Percentiles rank a stretch among this genome's conserved stretches.
Evolutionary conservation across 2,329 filamentous ascomycete species (phyloP).

Genomic region (Exophiala alcalophila): DNA sequence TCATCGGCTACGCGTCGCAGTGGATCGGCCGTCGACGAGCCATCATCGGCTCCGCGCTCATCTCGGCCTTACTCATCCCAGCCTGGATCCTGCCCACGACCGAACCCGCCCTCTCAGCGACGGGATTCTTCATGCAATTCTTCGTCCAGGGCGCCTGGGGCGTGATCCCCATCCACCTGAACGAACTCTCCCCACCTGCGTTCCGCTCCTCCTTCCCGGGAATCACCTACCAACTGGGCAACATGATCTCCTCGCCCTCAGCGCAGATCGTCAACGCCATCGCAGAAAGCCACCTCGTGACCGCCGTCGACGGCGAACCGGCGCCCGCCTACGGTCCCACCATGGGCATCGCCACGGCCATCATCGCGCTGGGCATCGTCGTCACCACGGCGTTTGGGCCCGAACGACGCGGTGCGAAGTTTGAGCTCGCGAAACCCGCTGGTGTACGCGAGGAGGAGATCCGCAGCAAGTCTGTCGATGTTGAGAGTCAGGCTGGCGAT

Average conservation of each 20-base stretch:
- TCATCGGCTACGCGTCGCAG: slow-evolving; percentile 72
- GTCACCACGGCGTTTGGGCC: slow-evolving; percentile 68
- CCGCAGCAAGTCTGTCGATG: slow-evolving; percentile 11
- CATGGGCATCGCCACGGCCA: slow-evolving; percentile 74
- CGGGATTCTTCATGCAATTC: slow-evolving; percentile 51
- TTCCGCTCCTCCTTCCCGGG: slow-evolving; percentile 74
- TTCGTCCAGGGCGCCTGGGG: slow-evolving; percentile 59
- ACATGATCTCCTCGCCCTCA: slow-evolving; percentile 66
- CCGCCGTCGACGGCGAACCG: slow-evolving; percentile 50
- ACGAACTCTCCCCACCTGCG: slow-evolving; percentile 69
- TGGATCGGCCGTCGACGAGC: slow-evolving; percentile 65
- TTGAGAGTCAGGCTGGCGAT: slow-evolving; percentile 11
- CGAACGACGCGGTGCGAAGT: slow-evolving; percentile 68
- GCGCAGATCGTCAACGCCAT: slow-evolving; percentile 76
- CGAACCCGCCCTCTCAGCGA: slow-evolving; percentile 32
- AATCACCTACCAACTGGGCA: slow-evolving; percentile 73
- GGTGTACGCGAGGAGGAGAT: slow-evolving; percentile 33
- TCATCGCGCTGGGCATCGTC: slow-evolving; percentile 68
- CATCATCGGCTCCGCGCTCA: slow-evolving; percentile 59
- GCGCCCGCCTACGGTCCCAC: slow-evolving; percentile 70
- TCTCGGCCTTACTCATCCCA: slow-evolving; percentile 66
- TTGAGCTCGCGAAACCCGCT: slow-evolving; percentile 59
- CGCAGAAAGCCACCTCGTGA: slow-evolving; percentile 61
- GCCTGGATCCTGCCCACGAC: slow-evolving; percentile 64
- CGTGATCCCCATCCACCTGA: slow-evolving; percentile 69